Evolutionary conservation across 768 basidiomycete genomes (phyloP).

Genomic region (Leccinum obscurum): DNA sequence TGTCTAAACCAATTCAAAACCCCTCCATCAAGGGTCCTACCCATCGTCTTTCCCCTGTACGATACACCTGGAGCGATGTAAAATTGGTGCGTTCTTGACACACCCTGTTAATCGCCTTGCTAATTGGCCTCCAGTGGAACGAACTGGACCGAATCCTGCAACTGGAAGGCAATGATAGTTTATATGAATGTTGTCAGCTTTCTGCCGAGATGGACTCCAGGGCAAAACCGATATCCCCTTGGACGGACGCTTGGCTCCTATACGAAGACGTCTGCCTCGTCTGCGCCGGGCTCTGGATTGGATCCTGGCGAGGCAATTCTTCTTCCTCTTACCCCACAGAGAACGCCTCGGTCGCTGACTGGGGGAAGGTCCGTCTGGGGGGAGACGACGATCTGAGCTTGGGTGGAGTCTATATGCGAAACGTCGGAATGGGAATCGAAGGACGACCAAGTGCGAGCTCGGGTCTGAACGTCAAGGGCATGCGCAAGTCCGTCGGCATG

Average conservation of each 20-base stretch:
- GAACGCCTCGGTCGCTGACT: slow-evolving; percentile 46
- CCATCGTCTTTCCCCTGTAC: slow-evolving; percentile 58
- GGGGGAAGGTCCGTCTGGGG: slow-evolving; percentile 60
- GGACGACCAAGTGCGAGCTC: slow-evolving; percentile 44
- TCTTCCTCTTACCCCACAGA: slow-evolving; percentile 49
- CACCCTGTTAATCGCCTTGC: not conserved
- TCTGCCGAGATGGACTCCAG: slow-evolving; percentile 33
- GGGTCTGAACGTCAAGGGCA: slow-evolving; percentile 36
- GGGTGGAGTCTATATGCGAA: slow-evolving; percentile 46
- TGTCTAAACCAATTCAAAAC: slow-evolving; percentile 50
- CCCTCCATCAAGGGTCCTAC: slow-evolving; percentile 41
- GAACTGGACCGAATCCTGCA: slow-evolving; percentile 71
- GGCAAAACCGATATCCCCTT: slow-evolving; percentile 46
- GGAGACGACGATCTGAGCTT: slow-evolving; percentile 64
- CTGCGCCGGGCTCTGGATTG: slow-evolving; percentile 82
- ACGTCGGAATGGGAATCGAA: slow-evolving; percentile 70
- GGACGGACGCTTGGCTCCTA: slow-evolving; percentile 77
- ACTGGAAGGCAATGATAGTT: slow-evolving; percentile 41
- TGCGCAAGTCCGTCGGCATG: slow-evolving; percentile 49
- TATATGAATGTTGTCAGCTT: slow-evolving; percentile 37
- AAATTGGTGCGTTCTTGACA: slow-evolving; percentile 51
- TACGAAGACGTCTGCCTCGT: slow-evolving; percentile 86
- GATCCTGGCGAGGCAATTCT: slow-evolving; percentile 56
- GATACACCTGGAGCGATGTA: slow-evolving; percentile 85
- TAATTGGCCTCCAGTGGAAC: slow-evolving; percentile 56